Evolutionary conservation across 2,329 filamentous ascomycete species (phyloP).

Genomic region (Claviceps arundinis): DNA sequence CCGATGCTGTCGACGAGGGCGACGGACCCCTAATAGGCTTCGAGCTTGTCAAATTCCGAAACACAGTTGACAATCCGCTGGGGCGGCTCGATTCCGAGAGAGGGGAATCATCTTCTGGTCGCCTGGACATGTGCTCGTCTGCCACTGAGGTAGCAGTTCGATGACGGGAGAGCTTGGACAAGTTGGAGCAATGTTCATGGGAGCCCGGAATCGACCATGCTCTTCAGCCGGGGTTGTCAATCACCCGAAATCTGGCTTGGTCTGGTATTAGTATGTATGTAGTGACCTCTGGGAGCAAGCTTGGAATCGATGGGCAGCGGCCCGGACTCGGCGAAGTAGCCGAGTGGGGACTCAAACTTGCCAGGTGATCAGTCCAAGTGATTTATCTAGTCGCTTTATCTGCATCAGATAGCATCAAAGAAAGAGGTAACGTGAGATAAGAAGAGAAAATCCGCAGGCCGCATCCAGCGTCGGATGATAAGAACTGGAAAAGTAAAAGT

Average conservation of each 20-base stretch:
- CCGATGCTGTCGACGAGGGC: constrained; percentile 25
- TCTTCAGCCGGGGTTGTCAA: neutral
- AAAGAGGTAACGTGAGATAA: neutral
- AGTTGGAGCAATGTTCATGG: neutral
- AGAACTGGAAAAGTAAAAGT: neutral
- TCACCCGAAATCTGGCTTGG: neutral
- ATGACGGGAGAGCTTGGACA: constrained; percentile 4
- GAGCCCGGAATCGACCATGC: neutral
- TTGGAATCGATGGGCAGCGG: neutral
- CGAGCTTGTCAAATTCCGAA: constrained; percentile 46
- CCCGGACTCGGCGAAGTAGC: neutral
- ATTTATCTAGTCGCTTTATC: neutral
- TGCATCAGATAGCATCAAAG: constrained; percentile 1
- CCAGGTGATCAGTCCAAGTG: constrained; percentile 1
- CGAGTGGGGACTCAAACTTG: neutral
- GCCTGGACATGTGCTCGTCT: constrained; percentile 45
- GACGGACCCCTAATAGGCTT: constrained; percentile 40
- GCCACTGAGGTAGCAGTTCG: constrained; percentile 6
- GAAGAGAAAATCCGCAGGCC: neutral
- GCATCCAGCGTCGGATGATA: neutral
- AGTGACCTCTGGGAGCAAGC: neutral
- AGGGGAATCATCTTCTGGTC: constrained; percentile 41
- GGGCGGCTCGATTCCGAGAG: constrained; percentile 41
- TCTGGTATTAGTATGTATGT: neutral
- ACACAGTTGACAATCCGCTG: constrained; percentile 48